phyloP scores from a whole-genome alignment of 2,329 filamentous ascomycete genomes.

The Sporothrix euskadiensis region DNA sequence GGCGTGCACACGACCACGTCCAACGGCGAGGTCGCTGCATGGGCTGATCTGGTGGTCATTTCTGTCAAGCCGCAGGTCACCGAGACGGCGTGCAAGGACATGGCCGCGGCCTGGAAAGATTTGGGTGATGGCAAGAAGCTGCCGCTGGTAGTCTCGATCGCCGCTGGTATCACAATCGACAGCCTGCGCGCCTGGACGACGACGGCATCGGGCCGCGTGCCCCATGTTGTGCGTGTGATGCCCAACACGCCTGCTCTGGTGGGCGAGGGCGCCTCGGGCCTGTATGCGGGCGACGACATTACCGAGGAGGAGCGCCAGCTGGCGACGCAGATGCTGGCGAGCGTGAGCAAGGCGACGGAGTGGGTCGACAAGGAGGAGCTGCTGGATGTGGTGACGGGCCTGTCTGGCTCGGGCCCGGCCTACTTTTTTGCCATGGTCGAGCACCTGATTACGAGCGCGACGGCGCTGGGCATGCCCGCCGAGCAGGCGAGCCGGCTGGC shows the following conservation, averaged over 20 bases:
- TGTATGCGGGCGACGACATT: slow-evolving; percentile 49
- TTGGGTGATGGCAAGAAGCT: slow-evolving; percentile 32
- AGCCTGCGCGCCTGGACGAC: slow-evolving; percentile 49
- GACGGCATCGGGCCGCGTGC: slow-evolving; percentile 41
- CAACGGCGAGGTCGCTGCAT: slow-evolving; percentile 48
- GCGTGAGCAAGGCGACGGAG: slow-evolving; percentile 51
- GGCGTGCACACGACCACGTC: slow-evolving; percentile 51
- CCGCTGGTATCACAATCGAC: slow-evolving; percentile 50
- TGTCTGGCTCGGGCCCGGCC: slow-evolving; percentile 53
- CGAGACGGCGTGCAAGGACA: slow-evolving; percentile 50
- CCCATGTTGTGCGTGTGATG: slow-evolving; percentile 54
- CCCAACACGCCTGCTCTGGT: slow-evolving; percentile 55
- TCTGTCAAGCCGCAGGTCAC: slow-evolving; percentile 56
- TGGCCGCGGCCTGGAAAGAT: slow-evolving; percentile 44
- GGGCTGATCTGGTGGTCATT: slow-evolving; percentile 51
- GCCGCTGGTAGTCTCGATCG: slow-evolving; percentile 52
- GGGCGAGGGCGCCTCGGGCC: slow-evolving; percentile 52
- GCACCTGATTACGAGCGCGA: slow-evolving; percentile 49
- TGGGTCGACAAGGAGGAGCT: slow-evolving; percentile 54
- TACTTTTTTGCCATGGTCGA: slow-evolving; percentile 58
- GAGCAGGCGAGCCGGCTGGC: slow-evolving; percentile 54
- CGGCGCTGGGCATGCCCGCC: slow-evolving; percentile 46
- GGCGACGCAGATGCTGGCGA: slow-evolving; percentile 46
- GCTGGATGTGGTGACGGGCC: slow-evolving; percentile 52
- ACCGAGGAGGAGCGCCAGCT: slow-evolving; percentile 46